Evolutionary conservation across 1,284 basidiomycete genomes (phyloP).

Genomic region (Ustilago trichophora): DNA sequence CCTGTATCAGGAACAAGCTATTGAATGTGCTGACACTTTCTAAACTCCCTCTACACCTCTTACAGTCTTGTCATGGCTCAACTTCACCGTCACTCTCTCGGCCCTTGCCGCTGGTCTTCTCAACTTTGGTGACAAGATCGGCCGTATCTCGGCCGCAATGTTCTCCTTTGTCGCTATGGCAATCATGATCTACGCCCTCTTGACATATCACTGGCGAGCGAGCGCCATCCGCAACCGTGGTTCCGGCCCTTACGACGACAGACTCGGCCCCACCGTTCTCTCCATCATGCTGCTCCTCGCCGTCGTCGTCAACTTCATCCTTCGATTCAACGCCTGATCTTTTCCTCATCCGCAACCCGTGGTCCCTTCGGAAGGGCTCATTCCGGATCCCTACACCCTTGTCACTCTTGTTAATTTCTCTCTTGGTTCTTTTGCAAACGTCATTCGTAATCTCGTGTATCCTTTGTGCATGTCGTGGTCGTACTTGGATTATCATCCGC

Average conservation of each 20-base stretch:
- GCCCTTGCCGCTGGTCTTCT: constrained; percentile 65
- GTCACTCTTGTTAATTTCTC: too few species aligned
- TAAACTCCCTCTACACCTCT: neutral
- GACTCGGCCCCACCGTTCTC: constrained; percentile 71
- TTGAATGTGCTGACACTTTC: too few species aligned
- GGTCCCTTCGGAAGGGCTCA: too few species aligned
- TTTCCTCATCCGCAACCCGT: too few species aligned
- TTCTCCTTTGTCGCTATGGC: constrained; percentile 92
- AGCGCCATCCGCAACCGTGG: constrained; percentile 89
- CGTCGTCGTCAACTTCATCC: constrained; percentile 66
- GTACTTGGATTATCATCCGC: too few species aligned
- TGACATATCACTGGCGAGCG: constrained; percentile 96
- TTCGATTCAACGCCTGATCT: constrained; percentile 57
- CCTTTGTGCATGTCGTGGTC: too few species aligned
- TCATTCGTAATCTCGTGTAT: too few species aligned
- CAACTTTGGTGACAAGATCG: constrained; percentile 71
- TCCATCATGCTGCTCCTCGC: constrained; percentile 65
- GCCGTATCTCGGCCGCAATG: constrained; percentile 89
- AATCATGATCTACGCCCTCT: constrained; percentile 94
- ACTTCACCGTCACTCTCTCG: constrained; percentile 66
- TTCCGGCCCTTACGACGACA: constrained; percentile 94
- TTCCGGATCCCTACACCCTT: too few species aligned
- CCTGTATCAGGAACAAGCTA: too few species aligned
- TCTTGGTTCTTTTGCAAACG: too few species aligned
- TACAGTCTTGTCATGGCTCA: constrained; percentile 66